These are phyloP conservation scores for Candida sanyaensis DNA, from an alignment of 1,139 yeast genomes.

Conservation along the genomic window DNA sequence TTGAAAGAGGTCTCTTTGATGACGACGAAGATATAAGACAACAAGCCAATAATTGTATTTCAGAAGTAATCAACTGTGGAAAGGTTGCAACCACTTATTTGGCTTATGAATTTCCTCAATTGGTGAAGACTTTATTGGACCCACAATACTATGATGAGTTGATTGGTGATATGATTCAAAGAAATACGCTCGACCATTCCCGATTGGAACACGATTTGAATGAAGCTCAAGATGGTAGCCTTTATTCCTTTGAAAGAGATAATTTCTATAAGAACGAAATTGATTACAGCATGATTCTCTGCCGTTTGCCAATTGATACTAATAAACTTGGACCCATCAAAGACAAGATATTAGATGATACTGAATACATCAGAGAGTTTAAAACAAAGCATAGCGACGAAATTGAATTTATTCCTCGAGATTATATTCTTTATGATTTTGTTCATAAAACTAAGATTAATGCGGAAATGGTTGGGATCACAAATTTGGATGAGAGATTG, in stretches of 20 bases:
- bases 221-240: slow-evolving; percentile 6
- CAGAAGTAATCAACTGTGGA: slow-evolving; percentile 20
- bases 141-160: slow-evolving; percentile 3
- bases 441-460: slow-evolving; percentile 7
- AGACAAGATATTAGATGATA: slow-evolving; percentile 8
- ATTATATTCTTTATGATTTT: slow-evolving; percentile 10
- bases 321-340: not conserved
- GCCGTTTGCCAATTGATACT: slow-evolving; percentile 3
- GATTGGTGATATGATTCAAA: slow-evolving; percentile 2
- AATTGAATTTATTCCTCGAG: slow-evolving; percentile 9
- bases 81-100: slow-evolving; percentile 12
- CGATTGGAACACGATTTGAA: not conserved
- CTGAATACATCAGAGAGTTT: slow-evolving; percentile 5
- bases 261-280: slow-evolving; percentile 31
- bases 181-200: slow-evolving; percentile 10
- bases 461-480: slow-evolving; percentile 7
- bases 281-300: slow-evolving; percentile 6
- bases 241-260: slow-evolving; percentile 35
- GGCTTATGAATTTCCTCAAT: slow-evolving; percentile 8
- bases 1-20: slow-evolving; percentile 37
- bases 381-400: not conserved
- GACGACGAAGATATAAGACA: slow-evolving; percentile 58
- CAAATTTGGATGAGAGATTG: slow-evolving; percentile 3
- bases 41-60: slow-evolving; percentile 34
- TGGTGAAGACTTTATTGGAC: slow-evolving; percentile 3